Evolutionary conservation across 345 rosid species (phyloP), one percentile per base, ranked within the genome.

Genomic region (Anacardium occidentale): DNA sequence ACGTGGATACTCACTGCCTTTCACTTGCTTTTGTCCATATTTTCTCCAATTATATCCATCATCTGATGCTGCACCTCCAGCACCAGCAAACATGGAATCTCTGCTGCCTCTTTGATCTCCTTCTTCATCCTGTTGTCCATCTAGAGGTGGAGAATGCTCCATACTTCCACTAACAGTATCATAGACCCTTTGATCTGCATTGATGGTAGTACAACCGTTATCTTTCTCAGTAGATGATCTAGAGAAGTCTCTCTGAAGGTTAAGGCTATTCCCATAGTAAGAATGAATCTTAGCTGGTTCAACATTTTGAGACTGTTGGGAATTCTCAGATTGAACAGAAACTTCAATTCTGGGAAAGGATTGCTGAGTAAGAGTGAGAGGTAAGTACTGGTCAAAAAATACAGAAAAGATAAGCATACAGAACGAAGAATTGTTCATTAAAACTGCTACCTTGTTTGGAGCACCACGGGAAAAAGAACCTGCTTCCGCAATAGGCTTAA

Each of bases 41-140:
- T 95, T 95, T 79, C 97, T 85, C 97, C 97, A 94, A 76, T 94
- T 94, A 69, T 85, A 94, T 74, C 97, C 99, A 79, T 95, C 98
- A 47, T 95, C 96, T 10, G 96, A 88, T 22, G 90, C 92, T 3
- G 85, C 88, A 64, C 77, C 82, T 25, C 81, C 82, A 64, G 75
- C 79, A 64, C 86, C 93, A 54, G 83, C 85, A 72, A 76, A 83
- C 63, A 77, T 24, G 65, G 74, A 77, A 72, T 89, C 95, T 29
- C 81, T 87, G 29, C 83, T 60, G n/a, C 80, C 87, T 84, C 85
- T 84, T 74, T 83, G 98, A 75, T 90, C 90, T 58, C 81, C 91
- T 72, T 80, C 97, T 71, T 81, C 92, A 63, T 88, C 87, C 58
- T 81, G 89, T 70, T 65, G 88, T 72, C 85, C 96, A 51, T 91